phyloP scores from a whole-genome alignment of 805 yeast species.

The Metschnikowia sp. region DNA sequence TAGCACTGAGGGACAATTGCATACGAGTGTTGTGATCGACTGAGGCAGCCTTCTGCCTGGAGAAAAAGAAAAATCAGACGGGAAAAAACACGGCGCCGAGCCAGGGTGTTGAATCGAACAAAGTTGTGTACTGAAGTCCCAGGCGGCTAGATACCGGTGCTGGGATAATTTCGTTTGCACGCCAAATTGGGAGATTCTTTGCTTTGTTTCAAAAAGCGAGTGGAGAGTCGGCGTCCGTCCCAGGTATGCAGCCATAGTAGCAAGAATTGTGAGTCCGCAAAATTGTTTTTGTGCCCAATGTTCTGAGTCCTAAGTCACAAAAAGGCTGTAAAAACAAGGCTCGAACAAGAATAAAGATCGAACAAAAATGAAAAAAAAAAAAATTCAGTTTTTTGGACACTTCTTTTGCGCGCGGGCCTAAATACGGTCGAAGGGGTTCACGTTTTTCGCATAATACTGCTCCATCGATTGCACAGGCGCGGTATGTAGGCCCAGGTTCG shows the following conservation, averaged over 20 bases:
- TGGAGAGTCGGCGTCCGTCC: slow-evolving; percentile 1
- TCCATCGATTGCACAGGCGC: slow-evolving; percentile 21
- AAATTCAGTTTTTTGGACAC: not conserved
- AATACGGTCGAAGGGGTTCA: slow-evolving; percentile 16
- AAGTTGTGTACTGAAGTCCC: slow-evolving; percentile 12
- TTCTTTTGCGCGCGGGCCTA: not conserved
- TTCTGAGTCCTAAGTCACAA: too few species aligned
- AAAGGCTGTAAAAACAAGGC: too few species aligned
- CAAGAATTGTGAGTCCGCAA: too few species aligned
- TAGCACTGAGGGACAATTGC: slow-evolving; percentile 7
- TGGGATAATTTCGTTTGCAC: not conserved
- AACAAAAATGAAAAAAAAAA: too few species aligned
- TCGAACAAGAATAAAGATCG: too few species aligned
- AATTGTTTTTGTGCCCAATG: too few species aligned
- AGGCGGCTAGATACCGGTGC: slow-evolving; percentile 10
- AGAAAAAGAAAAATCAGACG: slow-evolving; percentile 10
- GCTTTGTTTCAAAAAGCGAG: slow-evolving; percentile 7
- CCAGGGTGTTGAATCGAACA: slow-evolving; percentile 12
- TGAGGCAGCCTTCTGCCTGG: slow-evolving; percentile 5
- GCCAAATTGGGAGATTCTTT: slow-evolving; percentile 1
- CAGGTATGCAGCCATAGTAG: too few species aligned
- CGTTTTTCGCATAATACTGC: slow-evolving; percentile 17
- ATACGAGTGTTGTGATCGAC: slow-evolving; percentile 1
- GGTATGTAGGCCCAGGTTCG: slow-evolving; percentile 15
- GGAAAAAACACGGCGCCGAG: slow-evolving; percentile 13